Percentiles rank a stretch among this genome's conserved stretches.
Evolutionary conservation across 495 filamentous ascomycete genomes (phyloP).

Genomic region (Hyaloscypha bicolor): DNA sequence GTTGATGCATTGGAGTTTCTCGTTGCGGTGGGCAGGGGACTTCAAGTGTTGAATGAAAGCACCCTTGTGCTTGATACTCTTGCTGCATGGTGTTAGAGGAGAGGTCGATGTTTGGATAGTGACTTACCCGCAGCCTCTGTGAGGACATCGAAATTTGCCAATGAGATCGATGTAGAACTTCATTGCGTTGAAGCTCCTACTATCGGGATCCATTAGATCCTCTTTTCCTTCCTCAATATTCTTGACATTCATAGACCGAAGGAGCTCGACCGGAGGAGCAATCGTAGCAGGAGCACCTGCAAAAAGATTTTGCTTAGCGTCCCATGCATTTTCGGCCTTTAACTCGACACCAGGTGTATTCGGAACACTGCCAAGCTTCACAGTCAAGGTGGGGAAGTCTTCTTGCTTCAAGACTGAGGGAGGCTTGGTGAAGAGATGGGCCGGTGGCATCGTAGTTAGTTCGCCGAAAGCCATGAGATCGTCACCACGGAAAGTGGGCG

Average conservation of each 20-base stretch:
- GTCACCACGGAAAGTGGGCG: no score
- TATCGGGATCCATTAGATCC: slow-evolving; percentile 34
- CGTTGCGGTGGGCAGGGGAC: slow-evolving; percentile 34
- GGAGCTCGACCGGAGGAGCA: slow-evolving; percentile 5
- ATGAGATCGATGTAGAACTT: slow-evolving; percentile 33
- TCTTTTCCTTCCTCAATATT: background rate
- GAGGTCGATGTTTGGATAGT: background rate
- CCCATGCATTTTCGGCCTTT: background rate
- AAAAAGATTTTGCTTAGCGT: slow-evolving; percentile 2
- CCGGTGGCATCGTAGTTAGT: no score
- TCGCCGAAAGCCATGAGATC: background rate
- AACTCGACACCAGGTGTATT: background rate
- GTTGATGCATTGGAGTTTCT: slow-evolving; percentile 36
- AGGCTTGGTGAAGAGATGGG: no score
- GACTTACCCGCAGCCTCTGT: slow-evolving; percentile 43
- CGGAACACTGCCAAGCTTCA: background rate
- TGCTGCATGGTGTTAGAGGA: slow-evolving; percentile 28
- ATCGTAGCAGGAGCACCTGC: background rate
- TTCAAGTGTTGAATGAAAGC: slow-evolving; percentile 38
- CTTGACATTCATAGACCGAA: background rate
- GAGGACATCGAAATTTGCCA: slow-evolving; percentile 43
- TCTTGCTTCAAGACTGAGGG: background rate
- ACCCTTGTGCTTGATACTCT: slow-evolving; percentile 27
- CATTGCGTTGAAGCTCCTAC: slow-evolving; percentile 35
- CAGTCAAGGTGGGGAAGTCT: background rate